Evolutionary conservation across 768 basidiomycete species (phyloP), one percentile per base, ranked within the genome.

Genomic region (Xerocomus potaroensis): DNA sequence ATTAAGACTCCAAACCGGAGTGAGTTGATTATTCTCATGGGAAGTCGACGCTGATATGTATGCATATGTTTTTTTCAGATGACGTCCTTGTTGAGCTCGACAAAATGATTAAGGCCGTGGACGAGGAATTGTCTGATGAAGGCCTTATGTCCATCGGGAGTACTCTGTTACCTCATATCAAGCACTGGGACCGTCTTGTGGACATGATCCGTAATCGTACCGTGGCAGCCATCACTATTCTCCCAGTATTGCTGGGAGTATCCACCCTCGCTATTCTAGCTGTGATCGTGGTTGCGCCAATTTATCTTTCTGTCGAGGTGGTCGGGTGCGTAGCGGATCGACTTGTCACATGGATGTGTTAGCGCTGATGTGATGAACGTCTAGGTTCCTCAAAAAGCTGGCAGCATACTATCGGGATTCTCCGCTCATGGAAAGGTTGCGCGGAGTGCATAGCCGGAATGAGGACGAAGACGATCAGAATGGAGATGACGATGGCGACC

Each of bases 51-150:
- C 15, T 31, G 7, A 43, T 7, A 31, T 21, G 5, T 5, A 27
- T 6, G 5, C 5, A 10, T 22, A 2, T 19, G 2, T 29, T 4
- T 10, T 21, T 27, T 7, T 29, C n/a, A 59, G 58, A 18, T 1
- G 58, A 59, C 27, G 47, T 60, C 15, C 26, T 43, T 15, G n/a
- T 30, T 18, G 51, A 50, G 51, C 38, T 59, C 3, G 58, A 54
- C 16, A 60, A 59, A 21, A 41, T 54, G 47, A 46, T 59, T 45
- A 44, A 40, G 5, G 36, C 44, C 2, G 43, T 60, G 5, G 58
- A 57, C 27, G 47, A 23, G 23, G 54, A 27, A 27, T 10, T 54
- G 4, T 49, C 34, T 4, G 51, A 57, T 36, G 49, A 45, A 16
- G 26, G 10, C 26, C 33, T 60, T 14, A 44, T 53, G 47, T 51